Conservation (phyloP, 257 asterid genomes). For the Cruciata laevipes region DNA sequence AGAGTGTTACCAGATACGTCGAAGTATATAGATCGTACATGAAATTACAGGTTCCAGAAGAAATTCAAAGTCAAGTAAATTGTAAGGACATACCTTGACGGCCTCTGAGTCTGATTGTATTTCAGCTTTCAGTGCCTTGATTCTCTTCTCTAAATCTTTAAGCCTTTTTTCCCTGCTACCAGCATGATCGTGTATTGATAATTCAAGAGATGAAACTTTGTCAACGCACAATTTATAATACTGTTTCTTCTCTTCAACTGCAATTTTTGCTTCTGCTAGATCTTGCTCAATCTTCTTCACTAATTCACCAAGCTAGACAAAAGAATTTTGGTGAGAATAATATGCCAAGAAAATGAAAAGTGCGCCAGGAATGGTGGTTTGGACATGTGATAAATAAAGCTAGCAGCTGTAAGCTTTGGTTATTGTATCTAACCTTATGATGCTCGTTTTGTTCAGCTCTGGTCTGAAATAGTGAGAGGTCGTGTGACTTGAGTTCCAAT, state of each 20-base stretch:
- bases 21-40: constrained; percentile 5
- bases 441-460: constrained; percentile 95
- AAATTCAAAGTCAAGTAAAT: neutral
- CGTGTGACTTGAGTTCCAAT: constrained; percentile 86
- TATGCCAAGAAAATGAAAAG: neutral
- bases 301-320: constrained; percentile 69
- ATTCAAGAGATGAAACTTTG: constrained; percentile 70
- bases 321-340: neutral
- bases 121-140: constrained; percentile 56
- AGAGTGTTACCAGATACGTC: constrained; percentile 14
- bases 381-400: neutral
- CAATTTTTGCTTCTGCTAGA: constrained; percentile 62
- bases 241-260: constrained; percentile 54
- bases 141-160: constrained; percentile 73
- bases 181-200: constrained; percentile 66
- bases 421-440: constrained; percentile 64
- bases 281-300: constrained; percentile 76
- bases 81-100: constrained; percentile 51
- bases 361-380: neutral
- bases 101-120: constrained; percentile 73
- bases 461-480: constrained; percentile 70
- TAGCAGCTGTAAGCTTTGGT: neutral
- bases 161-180: constrained; percentile 80
- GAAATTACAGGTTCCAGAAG: neutral
- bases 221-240: constrained; percentile 51